Conservation (phyloP, 805 yeast species). For the Sungouiella blattae region DNA sequence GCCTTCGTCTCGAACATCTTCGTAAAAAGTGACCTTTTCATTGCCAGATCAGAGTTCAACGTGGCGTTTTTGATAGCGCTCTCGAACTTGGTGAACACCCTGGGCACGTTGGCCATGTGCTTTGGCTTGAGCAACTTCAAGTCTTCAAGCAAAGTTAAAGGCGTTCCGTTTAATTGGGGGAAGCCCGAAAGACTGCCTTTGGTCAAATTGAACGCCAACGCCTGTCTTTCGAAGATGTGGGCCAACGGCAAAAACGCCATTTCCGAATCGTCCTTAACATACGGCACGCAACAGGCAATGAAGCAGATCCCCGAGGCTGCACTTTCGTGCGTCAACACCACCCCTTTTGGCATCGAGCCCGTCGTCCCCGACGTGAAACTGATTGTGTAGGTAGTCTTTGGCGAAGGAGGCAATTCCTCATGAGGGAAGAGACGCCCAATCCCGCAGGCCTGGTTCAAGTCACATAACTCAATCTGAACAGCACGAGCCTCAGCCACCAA, state of each 20-base stretch:
- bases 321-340: constrained; percentile 17
- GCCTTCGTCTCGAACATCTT: constrained; percentile 17
- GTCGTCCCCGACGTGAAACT: constrained; percentile 28
- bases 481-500: constrained; percentile 31
- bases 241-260: constrained; percentile 33
- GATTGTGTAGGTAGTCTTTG: constrained; percentile 21
- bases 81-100: constrained; percentile 25
- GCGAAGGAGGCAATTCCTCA: constrained; percentile 12
- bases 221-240: constrained; percentile 34
- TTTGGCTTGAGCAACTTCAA: constrained; percentile 22
- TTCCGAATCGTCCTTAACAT: constrained; percentile 10
- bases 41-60: constrained; percentile 15
- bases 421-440: constrained; percentile 21
- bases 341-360: constrained; percentile 26
- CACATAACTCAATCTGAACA: constrained; percentile 17
- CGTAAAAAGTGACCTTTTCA: constrained; percentile 16
- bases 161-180: constrained; percentile 21
- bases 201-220: constrained; percentile 17
- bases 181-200: constrained; percentile 26
- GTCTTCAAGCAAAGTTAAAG: constrained; percentile 23
- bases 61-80: constrained; percentile 24
- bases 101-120: constrained; percentile 23
- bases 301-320: constrained; percentile 19
- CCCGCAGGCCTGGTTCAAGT: constrained; percentile 19
- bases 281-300: constrained; percentile 10